Percentiles rank a stretch among this genome's conserved stretches.
Evolutionary conservation across 2,329 filamentous ascomycete genomes (phyloP).

Genomic region (Lachnellula cervina): DNA sequence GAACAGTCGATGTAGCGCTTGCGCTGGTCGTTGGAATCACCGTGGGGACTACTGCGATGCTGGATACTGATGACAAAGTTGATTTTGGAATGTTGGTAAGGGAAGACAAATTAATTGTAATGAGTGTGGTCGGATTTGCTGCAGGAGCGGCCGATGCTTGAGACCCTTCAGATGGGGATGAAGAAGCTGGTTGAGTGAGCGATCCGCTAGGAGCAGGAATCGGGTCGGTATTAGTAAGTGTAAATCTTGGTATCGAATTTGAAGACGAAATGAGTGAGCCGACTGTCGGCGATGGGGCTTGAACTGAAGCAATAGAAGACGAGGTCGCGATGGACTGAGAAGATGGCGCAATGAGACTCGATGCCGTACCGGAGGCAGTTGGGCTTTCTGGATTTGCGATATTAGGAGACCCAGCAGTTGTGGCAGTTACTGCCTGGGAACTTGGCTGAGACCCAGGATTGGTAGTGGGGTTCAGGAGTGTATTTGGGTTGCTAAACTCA

Average conservation of each 20-base stretch:
- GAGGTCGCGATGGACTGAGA: neutral
- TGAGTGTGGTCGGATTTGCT: conserved; percentile 2
- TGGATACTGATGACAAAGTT: neutral
- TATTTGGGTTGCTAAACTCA: conserved; percentile 4
- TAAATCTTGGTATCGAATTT: conserved; percentile 16
- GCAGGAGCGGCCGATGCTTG: conserved; percentile 3
- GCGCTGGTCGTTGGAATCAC: neutral
- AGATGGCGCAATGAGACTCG: neutral
- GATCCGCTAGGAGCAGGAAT: conserved; percentile 6
- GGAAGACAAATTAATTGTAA: conserved; percentile 8
- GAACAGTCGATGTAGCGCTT: conserved; percentile 8
- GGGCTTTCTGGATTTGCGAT: neutral
- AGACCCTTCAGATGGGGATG: conserved; percentile 5
- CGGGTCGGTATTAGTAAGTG: conserved; percentile 22
- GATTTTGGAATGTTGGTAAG: neutral
- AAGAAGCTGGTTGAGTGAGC: neutral
- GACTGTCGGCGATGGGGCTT: neutral
- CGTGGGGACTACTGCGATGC: neutral
- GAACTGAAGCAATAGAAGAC: neutral
- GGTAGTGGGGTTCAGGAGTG: neutral
- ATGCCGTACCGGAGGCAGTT: neutral
- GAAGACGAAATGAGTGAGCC: neutral
- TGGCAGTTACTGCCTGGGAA: neutral
- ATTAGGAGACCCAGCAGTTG: neutral
- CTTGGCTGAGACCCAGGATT: neutral